Percentiles rank a stretch among this genome's conserved stretches.
Conservation (phyloP, 768 basidiomycete genomes). For the Multifurca ochricompacta region DNA sequence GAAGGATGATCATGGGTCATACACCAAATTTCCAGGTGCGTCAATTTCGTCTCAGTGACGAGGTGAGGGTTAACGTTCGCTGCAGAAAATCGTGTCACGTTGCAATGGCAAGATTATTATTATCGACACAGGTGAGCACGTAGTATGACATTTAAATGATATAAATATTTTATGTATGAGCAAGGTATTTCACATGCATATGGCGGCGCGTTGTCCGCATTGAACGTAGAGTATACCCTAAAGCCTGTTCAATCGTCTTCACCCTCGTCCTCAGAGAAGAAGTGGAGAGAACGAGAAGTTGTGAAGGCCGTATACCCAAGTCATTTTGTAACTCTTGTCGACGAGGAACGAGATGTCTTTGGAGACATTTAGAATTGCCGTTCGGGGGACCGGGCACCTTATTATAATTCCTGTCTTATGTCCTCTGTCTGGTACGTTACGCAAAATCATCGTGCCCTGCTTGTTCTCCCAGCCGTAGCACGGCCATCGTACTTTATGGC, state of each 20-base stretch:
- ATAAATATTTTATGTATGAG: conserved; percentile 6
- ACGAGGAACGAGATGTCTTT: conserved; percentile 25
- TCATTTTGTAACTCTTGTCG: conserved; percentile 42
- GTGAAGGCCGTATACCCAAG: conserved; percentile 59
- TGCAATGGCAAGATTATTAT: conserved; percentile 92
- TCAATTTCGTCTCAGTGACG: conserved; percentile 1
- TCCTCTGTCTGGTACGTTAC: no score
- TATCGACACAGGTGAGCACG: conserved; percentile 76
- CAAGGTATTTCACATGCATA: conserved; percentile 92
- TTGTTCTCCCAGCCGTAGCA: no score
- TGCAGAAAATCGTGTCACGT: conserved; percentile 63
- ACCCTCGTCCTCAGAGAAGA: conserved; percentile 25
- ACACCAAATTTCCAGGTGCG: conserved; percentile 79
- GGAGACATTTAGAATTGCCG: conserved; percentile 11
- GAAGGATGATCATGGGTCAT: conserved; percentile 93
- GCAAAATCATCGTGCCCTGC: no score
- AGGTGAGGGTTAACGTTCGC: background rate
- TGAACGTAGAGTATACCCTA: conserved; percentile 81
- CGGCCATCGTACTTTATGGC: no score
- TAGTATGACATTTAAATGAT: background rate
- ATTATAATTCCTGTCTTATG: no score
- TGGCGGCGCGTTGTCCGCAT: conserved; percentile 83
- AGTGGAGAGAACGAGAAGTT: conserved; percentile 56
- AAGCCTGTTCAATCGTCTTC: conserved; percentile 41
- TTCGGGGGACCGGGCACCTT: no score